phyloP scores from a whole-genome alignment of 441 rosid species.

The Raphanus hybrid region DNA sequence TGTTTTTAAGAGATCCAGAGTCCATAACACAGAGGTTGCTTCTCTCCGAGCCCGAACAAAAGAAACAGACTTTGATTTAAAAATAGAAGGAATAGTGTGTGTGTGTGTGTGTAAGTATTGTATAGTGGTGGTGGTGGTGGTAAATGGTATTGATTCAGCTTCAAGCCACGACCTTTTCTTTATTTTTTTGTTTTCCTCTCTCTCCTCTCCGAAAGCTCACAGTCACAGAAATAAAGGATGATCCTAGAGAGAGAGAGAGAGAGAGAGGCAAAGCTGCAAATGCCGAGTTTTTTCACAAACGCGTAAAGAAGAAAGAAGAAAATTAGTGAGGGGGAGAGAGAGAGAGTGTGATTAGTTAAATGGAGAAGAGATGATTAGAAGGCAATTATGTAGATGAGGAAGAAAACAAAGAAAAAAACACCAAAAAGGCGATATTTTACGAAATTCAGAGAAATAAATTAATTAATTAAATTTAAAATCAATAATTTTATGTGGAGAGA shows the following conservation, averaged over 20 bases:
- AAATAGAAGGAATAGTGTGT: slow-evolving; percentile 30
- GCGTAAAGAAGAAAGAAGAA: slow-evolving; percentile 32
- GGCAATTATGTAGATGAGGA: slow-evolving; percentile 38
- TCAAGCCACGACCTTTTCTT: slow-evolving; percentile 34
- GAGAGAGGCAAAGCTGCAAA: slow-evolving; percentile 20
- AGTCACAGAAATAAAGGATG: slow-evolving; percentile 46
- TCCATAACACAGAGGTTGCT: slow-evolving; percentile 33
- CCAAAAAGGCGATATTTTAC: slow-evolving; percentile 28
- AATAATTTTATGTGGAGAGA: slow-evolving; percentile 12
- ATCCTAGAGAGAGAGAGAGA: slow-evolving; percentile 33
- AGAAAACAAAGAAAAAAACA: background rate
- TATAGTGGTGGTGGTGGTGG: slow-evolving; percentile 15
- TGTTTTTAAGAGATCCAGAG: slow-evolving; percentile 24
- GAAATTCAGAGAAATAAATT: slow-evolving; percentile 7
- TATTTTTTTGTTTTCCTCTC: slow-evolving; percentile 8
- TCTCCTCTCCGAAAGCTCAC: slow-evolving; percentile 39
- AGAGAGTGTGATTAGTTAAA: slow-evolving; percentile 38
- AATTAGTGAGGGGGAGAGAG: slow-evolving; percentile 9
- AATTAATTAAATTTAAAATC: background rate
- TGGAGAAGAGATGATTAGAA: slow-evolving; percentile 36
- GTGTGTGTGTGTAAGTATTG: background rate
- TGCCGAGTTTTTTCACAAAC: slow-evolving; percentile 29
- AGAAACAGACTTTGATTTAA: slow-evolving; percentile 1
- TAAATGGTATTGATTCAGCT: slow-evolving; percentile 35
- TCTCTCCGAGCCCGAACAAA: slow-evolving; percentile 5